A percentile compares a stretch with the other conserved stretches of the same genome.
Conservation (phyloP, 2,329 filamentous ascomycete genomes). For the Calonectria naviculata region DNA sequence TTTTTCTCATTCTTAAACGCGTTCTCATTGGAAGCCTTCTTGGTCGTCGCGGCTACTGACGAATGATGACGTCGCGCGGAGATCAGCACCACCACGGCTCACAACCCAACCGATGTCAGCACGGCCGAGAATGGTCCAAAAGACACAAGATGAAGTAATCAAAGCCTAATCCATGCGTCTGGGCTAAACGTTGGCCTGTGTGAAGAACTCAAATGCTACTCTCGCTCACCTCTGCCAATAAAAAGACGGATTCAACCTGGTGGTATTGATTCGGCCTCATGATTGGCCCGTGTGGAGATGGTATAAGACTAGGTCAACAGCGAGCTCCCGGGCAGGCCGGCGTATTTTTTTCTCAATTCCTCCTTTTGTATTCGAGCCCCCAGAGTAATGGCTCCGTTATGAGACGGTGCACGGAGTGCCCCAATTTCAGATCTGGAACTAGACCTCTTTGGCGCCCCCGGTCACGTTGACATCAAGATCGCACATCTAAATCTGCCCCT, state of each 20-base stretch:
- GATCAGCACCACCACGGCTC: too few relatives aligned
- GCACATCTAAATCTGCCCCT: not conserved
- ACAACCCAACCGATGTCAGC: too few relatives aligned
- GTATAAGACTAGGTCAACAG: not conserved
- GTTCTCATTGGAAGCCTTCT: too few relatives aligned
- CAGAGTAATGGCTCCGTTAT: not conserved
- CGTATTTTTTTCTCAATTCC: not conserved
- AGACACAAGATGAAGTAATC: not conserved
- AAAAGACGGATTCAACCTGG: not conserved
- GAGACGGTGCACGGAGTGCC: not conserved
- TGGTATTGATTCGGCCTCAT: not conserved
- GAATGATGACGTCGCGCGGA: too few relatives aligned
- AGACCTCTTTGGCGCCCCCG: not conserved
- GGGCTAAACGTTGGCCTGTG: not conserved
- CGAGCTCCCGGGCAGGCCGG: not conserved
- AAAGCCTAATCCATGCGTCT: not conserved
- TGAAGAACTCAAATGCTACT: not conserved
- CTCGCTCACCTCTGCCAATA: not conserved
- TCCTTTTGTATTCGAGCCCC: not conserved
- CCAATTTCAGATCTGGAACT: not conserved
- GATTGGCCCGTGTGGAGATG: constrained; percentile 7
- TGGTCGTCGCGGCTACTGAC: too few relatives aligned
- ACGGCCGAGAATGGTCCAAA: not conserved
- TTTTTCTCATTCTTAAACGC: too few relatives aligned
- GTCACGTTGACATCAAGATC: not conserved